Conservation (phyloP, 2,329 filamentous ascomycete genomes). For the Scortechinia acanthostroma region DNA sequence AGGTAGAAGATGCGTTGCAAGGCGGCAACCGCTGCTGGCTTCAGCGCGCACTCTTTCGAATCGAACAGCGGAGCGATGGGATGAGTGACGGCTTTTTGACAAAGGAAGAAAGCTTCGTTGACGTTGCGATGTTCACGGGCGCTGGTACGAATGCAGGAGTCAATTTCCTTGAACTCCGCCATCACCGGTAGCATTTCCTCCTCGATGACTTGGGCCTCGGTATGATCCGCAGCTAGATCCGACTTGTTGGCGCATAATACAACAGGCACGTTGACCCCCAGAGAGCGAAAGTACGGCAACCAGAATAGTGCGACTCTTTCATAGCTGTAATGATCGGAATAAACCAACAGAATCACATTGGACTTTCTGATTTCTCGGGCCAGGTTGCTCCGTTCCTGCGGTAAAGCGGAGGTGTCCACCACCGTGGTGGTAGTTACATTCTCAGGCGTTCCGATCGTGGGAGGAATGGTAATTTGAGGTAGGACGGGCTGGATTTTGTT, state of each 20-base stretch:
- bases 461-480: conserved; percentile 89
- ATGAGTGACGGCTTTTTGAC: conserved; percentile 95
- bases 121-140: conserved; percentile 87
- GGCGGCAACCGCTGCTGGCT: conserved; percentile 81
- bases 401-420: conserved; percentile 91
- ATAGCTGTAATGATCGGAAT: conserved; percentile 98
- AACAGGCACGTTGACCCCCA: conserved; percentile 97
- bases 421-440: conserved; percentile 89
- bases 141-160: conserved; percentile 92
- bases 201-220: conserved; percentile 77
- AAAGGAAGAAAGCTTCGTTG: conserved; percentile 94
- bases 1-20: conserved; percentile 89
- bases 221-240: conserved; percentile 71
- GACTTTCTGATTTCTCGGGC: conserved; percentile 93
- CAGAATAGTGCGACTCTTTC: conserved; percentile 94
- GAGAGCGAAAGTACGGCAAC: conserved; percentile 94
- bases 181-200: conserved; percentile 98
- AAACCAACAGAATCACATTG: conserved; percentile 93
- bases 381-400: conserved; percentile 82
- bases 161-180: conserved; percentile 97
- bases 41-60: conserved; percentile 82
- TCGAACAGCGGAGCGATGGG: conserved; percentile 95
- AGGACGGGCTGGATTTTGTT: conserved; percentile 92
- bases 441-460: conserved; percentile 84
- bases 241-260: conserved; percentile 96